Evolutionary conservation across 768 basidiomycete genomes (phyloP).

Genomic region (Auricularia sp.): DNA sequence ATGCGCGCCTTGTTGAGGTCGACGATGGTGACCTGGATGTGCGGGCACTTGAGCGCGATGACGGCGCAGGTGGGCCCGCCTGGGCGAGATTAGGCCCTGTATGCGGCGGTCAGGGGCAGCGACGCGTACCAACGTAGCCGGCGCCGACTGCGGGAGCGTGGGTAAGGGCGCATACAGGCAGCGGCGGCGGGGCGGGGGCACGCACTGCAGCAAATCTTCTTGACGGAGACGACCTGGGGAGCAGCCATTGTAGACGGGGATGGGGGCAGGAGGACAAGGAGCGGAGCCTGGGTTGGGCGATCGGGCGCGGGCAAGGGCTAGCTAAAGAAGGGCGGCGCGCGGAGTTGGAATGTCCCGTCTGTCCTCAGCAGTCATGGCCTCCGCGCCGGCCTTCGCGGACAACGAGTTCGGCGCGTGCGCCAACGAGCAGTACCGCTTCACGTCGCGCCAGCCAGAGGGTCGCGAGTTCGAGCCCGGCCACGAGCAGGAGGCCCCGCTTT

Average conservation of each 20-base stretch:
- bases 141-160: slow-evolving; percentile 51
- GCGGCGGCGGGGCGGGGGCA: slow-evolving; percentile 14
- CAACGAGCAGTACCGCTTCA: slow-evolving; percentile 62
- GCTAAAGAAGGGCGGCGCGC: too few species aligned
- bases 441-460: slow-evolving; percentile 48
- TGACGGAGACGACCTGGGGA: slow-evolving; percentile 37
- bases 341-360: slow-evolving; percentile 27
- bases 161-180: not conserved
- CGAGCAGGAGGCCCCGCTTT: slow-evolving; percentile 85
- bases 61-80: slow-evolving; percentile 95
- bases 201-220: slow-evolving; percentile 85
- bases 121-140: slow-evolving; percentile 77
- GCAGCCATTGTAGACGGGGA: slow-evolving; percentile 51
- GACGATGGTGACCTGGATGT: slow-evolving; percentile 93
- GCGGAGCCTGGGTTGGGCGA: not conserved
- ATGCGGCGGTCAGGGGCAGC: not conserved
- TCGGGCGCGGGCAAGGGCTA: slow-evolving; percentile 4
- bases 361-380: slow-evolving; percentile 52
- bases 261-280: slow-evolving; percentile 13
- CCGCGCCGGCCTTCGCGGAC: slow-evolving; percentile 40
- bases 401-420: slow-evolving; percentile 87
- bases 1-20: slow-evolving; percentile 92
- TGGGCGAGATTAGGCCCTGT: slow-evolving; percentile 23
- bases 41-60: slow-evolving; percentile 86
- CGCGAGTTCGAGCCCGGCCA: slow-evolving; percentile 35